Percentiles rank a stretch among this genome's conserved stretches.
Conservation (phyloP, 305 asterid species). For the Fraxinus greggii region DNA sequence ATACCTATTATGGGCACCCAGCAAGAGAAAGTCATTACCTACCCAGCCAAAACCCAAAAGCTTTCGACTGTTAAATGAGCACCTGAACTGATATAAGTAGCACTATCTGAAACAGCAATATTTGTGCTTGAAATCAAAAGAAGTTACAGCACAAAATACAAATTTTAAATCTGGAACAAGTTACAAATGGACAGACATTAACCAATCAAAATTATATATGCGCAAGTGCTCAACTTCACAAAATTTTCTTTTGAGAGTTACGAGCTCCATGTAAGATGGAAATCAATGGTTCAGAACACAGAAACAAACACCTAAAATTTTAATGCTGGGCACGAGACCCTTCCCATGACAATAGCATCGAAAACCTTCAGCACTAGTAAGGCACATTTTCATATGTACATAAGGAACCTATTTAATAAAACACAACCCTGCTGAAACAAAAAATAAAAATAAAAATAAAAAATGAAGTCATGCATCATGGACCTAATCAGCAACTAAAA, state of each 20-base stretch:
- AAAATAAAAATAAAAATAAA: background rate
- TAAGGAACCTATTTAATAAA: background rate
- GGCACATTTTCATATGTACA: background rate
- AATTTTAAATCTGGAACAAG: background rate
- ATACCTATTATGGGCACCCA: background rate
- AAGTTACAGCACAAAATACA: background rate
- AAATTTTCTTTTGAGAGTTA: background rate
- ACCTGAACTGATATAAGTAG: background rate
- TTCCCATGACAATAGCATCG: background rate
- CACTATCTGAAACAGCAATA: background rate
- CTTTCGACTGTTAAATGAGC: background rate
- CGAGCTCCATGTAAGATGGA: background rate
- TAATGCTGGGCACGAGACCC: background rate
- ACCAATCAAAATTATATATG: background rate
- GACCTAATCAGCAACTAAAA: background rate
- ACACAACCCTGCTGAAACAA: background rate
- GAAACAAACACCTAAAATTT: background rate
- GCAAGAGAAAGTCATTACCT: background rate
- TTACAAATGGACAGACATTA: background rate
- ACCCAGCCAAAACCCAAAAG: background rate
- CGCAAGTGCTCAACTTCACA: background rate
- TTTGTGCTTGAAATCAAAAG: background rate
- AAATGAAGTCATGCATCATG: background rate
- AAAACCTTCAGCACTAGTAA: background rate
- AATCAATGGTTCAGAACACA: slow-evolving; percentile 9